Evolutionary conservation across 352 stramenopile species (phyloP).

Genomic region (Phytopythium sindhum): DNA sequence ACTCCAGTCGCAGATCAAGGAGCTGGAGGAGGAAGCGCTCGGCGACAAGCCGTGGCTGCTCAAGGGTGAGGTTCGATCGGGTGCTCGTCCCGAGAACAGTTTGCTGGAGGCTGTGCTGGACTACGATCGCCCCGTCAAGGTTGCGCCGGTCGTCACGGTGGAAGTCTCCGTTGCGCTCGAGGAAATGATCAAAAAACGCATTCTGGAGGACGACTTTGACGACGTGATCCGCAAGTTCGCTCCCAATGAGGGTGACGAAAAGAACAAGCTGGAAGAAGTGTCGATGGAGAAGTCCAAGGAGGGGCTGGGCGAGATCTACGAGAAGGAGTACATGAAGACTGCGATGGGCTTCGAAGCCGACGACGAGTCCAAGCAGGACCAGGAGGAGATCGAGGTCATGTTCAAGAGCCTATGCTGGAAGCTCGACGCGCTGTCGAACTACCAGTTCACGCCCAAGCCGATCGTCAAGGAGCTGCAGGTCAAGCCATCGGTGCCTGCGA

Average conservation of each 20-base stretch:
- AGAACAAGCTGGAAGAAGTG: slow-evolving; percentile 90
- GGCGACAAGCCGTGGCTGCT: slow-evolving; percentile 93
- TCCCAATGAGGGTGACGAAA: slow-evolving; percentile 64
- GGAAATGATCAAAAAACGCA: slow-evolving; percentile 93
- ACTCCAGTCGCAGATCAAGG: slow-evolving; percentile 80
- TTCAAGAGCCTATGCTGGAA: slow-evolving; percentile 95
- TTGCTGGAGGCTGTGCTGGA: slow-evolving; percentile 92
- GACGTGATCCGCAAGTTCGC: slow-evolving; percentile 91
- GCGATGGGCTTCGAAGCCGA: slow-evolving; percentile 91
- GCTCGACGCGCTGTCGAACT: slow-evolving; percentile 94
- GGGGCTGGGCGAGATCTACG: slow-evolving; percentile 92
- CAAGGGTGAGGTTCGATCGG: slow-evolving; percentile 88
- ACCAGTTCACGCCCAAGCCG: slow-evolving; percentile 93
- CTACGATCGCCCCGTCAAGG: slow-evolving; percentile 91
- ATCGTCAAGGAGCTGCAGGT: slow-evolving; percentile 90
- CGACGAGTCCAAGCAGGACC: slow-evolving; percentile 89
- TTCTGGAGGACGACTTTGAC: slow-evolving; percentile 94
- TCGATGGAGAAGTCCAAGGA: slow-evolving; percentile 92
- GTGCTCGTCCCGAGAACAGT: slow-evolving; percentile 89
- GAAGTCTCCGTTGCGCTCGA: slow-evolving; percentile 91
- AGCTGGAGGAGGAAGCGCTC: slow-evolving; percentile 87
- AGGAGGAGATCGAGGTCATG: slow-evolving; percentile 93
- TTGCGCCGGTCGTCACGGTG: slow-evolving; percentile 90
- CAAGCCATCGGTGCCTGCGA: slow-evolving; percentile 74
- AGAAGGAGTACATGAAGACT: slow-evolving; percentile 95